Conservation (phyloP, 2,329 filamentous ascomycete genomes). For the Microdochium bolleyi region DNA sequence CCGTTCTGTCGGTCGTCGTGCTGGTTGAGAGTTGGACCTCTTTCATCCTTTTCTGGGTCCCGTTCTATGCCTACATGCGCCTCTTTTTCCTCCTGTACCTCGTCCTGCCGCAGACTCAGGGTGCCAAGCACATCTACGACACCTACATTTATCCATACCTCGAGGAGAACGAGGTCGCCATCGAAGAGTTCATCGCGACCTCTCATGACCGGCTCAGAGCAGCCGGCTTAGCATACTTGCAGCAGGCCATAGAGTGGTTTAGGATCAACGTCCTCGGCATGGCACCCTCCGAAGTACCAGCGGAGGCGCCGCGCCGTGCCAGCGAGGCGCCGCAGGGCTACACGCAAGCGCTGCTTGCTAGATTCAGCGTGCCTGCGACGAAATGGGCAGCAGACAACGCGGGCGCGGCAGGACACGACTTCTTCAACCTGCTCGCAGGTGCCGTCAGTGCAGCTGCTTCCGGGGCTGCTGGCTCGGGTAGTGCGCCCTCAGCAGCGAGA, state of each 20-base stretch:
- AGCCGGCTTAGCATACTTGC: slow-evolving; percentile 69
- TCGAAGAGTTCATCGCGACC: slow-evolving; percentile 82
- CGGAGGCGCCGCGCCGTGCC: slow-evolving; percentile 26
- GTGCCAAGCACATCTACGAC: slow-evolving; percentile 79
- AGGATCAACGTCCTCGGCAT: slow-evolving; percentile 75
- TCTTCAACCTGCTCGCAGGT: slow-evolving; percentile 70
- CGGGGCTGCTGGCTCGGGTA: slow-evolving; percentile 19
- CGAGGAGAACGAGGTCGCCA: slow-evolving; percentile 74
- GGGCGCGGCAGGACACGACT: slow-evolving; percentile 47
- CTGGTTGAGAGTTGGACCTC: slow-evolving; percentile 81
- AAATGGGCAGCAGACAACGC: slow-evolving; percentile 40
- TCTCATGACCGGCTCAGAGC: slow-evolving; percentile 71
- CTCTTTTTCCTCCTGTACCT: slow-evolving; percentile 86
- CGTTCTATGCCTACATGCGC: slow-evolving; percentile 89
- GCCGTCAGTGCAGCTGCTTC: slow-evolving; percentile 59
- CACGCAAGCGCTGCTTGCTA: slow-evolving; percentile 72
- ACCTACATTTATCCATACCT: slow-evolving; percentile 83
- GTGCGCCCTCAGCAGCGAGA: neutral
- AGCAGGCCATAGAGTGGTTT: slow-evolving; percentile 61
- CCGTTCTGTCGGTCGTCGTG: slow-evolving; percentile 75
- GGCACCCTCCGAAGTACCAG: slow-evolving; percentile 42
- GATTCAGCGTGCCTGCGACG: slow-evolving; percentile 75
- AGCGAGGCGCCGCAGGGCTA: slow-evolving; percentile 49
- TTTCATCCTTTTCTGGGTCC: slow-evolving; percentile 84
- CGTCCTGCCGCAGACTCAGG: slow-evolving; percentile 94